Percentiles rank a stretch among this genome's conserved stretches.
Evolutionary conservation across 306 rosid species (phyloP).

Genomic region (Phaseolus lunatus): DNA sequence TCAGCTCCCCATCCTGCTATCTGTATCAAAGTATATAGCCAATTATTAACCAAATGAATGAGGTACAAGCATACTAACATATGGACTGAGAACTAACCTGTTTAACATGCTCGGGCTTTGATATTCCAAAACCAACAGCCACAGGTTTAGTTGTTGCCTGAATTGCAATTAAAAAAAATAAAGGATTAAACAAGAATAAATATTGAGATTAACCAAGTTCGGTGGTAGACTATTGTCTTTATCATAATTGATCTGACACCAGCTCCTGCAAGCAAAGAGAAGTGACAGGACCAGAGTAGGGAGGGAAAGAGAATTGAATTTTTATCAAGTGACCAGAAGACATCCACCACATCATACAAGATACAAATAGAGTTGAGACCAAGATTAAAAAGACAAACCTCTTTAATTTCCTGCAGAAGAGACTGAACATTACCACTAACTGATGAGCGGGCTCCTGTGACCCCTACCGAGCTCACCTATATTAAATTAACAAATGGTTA

Average conservation of each 20-base stretch:
- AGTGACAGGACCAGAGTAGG: background rate
- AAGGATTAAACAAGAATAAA: background rate
- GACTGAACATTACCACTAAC: constrained; percentile 66
- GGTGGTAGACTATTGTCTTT: constrained; percentile 19
- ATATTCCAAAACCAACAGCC: constrained; percentile 97
- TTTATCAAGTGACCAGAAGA: constrained; percentile 9
- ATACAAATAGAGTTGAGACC: constrained; percentile 10
- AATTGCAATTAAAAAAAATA: background rate
- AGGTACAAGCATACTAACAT: constrained; percentile 36
- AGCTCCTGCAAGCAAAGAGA: constrained; percentile 28
- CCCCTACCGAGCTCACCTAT: constrained; percentile 92
- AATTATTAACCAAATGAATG: background rate
- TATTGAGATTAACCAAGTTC: constrained; percentile 38
- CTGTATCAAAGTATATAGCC: constrained; percentile 51
- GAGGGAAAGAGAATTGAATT: constrained; percentile 19
- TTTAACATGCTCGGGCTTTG: constrained; percentile 84
- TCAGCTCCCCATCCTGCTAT: constrained; percentile 94
- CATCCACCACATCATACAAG: background rate
- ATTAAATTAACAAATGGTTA: constrained; percentile 40
- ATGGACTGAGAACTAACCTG: constrained; percentile 58
- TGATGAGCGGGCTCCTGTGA: constrained; percentile 90
- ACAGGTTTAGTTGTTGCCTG: constrained; percentile 88
- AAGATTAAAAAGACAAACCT: constrained; percentile 60
- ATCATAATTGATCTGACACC: constrained; percentile 22
- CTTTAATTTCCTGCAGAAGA: constrained; percentile 76